Evolutionary conservation across 2,329 filamentous ascomycete species (phyloP).

Genomic region (Aspergillus amoenus): DNA sequence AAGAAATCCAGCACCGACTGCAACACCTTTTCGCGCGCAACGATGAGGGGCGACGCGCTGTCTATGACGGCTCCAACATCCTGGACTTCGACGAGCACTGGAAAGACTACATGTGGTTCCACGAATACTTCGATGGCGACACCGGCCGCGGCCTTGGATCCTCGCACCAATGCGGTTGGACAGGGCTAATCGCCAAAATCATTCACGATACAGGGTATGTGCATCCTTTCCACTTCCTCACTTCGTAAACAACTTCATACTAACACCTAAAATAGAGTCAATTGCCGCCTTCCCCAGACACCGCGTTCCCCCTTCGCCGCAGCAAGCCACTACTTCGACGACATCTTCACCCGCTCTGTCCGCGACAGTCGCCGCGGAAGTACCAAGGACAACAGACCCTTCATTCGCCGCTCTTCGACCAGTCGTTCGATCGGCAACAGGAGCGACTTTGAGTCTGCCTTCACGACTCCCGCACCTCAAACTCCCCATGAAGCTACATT

Average conservation of each 20-base stretch:
- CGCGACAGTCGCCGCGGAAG: constrained; percentile 40
- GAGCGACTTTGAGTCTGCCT: constrained; percentile 68
- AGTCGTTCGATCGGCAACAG: constrained; percentile 79
- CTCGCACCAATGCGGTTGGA: constrained; percentile 96
- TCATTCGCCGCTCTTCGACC: constrained; percentile 75
- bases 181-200: constrained; percentile 90
- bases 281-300: constrained; percentile 87
- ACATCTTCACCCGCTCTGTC: constrained; percentile 66
- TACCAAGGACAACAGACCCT: constrained; percentile 45
- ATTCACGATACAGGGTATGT: constrained; percentile 94
- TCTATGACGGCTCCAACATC: constrained; percentile 80
- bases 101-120: constrained; percentile 93
- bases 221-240: background rate
- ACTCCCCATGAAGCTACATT: constrained; percentile 28
- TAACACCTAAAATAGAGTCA: constrained; percentile 61
- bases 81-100: constrained; percentile 91
- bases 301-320: constrained; percentile 81
- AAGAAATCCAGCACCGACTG: constrained; percentile 91
- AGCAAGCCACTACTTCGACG: constrained; percentile 93
- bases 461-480: constrained; percentile 28
- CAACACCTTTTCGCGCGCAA: constrained; percentile 86
- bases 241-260: background rate
- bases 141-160: constrained; percentile 84
- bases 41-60: constrained; percentile 81
- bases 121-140: constrained; percentile 96